Evolutionary conservation across 371 early-diverging fungal genomes (phyloP), one percentile per base, ranked within the genome.

Genomic region (Lichtheimia corymbifera): DNA sequence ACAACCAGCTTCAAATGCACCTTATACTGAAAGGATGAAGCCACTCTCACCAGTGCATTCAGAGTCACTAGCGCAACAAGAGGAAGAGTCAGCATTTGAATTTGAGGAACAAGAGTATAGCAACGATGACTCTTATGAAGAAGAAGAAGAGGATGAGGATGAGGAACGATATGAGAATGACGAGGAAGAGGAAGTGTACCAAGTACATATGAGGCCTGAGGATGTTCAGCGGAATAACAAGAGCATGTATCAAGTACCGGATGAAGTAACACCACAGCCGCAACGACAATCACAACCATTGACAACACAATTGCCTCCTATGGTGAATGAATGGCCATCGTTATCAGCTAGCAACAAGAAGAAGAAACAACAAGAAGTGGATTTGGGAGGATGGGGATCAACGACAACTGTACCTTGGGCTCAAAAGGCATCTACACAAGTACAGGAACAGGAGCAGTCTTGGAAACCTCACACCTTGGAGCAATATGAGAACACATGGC

Each of bases 381-480:
- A 62, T 1, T 43, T 76, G 3, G 76, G 76, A 9, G 73, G 73
- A 0, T 73, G 72, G 77, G 71, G 73, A 15, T 41, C 52, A 0
- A 45, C 59, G 4, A 30, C 45, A 4, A 41, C 47, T 12, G 25
- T 47, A 7, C 14, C 35, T 1, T 71, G 67, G 66, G 11, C 47
- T 0, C 45, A 62, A 50, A 55, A 65, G 18, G 43, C 28, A 7
- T 28, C 50, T 25, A 52, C 49, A 5, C 35, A 41, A 44, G 47
- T 28, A 18, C 27, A 15, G 22, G 41, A 22, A 40, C 40, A 28
- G 11, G 41, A 62, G n/a, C 50, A 50, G 53, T 13, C 51, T 28
- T 66, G 66, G 66, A 24, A n/a, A 17, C 62, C 66, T 0, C 40
- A 60, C 4, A 57, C 55, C 5, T 27, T 35, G 1, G 61, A 56